Conservation (phyloP, 1,284 basidiomycete species). For the Fomitopsis pinicola region DNA sequence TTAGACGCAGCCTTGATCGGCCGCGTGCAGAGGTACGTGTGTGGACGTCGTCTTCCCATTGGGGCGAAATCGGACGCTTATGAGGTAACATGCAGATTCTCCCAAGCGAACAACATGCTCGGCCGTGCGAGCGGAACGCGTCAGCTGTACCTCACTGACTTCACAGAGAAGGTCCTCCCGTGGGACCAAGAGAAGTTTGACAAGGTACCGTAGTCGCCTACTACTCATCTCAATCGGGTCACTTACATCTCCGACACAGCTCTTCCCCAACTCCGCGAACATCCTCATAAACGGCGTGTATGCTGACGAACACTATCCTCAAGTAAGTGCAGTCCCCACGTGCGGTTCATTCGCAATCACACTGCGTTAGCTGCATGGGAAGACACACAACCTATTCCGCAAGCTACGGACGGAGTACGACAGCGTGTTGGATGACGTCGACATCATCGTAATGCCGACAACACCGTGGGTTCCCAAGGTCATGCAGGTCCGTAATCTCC, state of each 20-base stretch:
- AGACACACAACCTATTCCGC: slow-evolving; percentile 37
- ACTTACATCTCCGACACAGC: slow-evolving; percentile 7
- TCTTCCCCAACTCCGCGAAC: slow-evolving; percentile 18
- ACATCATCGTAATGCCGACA: slow-evolving; percentile 44
- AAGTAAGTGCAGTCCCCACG: slow-evolving; percentile 4
- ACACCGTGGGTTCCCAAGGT: slow-evolving; percentile 26
- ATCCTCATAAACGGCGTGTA: slow-evolving; percentile 22
- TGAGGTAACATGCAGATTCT: slow-evolving; percentile 2
- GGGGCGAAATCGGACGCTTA: neutral
- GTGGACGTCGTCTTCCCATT: no score
- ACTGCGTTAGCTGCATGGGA: slow-evolving; percentile 23
- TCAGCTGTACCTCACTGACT: slow-evolving; percentile 35
- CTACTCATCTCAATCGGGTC: neutral
- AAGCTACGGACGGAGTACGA: slow-evolving; percentile 39
- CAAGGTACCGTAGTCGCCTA: slow-evolving; percentile 17
- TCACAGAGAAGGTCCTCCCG: slow-evolving; percentile 32
- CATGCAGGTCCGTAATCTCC: slow-evolving; percentile 13
- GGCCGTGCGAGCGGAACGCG: slow-evolving; percentile 19
- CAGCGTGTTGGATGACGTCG: slow-evolving; percentile 30
- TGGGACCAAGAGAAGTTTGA: slow-evolving; percentile 38
- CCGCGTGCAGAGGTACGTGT: slow-evolving; percentile 13
- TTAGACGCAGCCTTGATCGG: slow-evolving; percentile 12
- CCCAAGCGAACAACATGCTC: slow-evolving; percentile 16
- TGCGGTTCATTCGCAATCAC: neutral
- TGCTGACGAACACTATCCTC: slow-evolving; percentile 27